A percentile compares a stretch with the other conserved stretches of the same genome.
Conservation (phyloP, 108 stramenopile species). For the Aurantiochytrium sp. region DNA sequence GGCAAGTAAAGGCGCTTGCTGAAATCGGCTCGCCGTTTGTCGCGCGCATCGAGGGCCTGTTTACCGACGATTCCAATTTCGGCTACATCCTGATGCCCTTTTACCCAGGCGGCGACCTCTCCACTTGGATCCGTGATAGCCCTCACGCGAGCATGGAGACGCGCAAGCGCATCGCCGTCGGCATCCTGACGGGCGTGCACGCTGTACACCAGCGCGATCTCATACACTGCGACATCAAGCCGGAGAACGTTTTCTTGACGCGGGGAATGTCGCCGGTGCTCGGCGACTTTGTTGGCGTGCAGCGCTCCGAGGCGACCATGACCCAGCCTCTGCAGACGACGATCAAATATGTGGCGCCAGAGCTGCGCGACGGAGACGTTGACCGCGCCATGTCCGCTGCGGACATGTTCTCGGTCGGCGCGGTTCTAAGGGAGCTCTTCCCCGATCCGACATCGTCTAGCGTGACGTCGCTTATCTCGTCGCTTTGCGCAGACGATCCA, state of each 20-base stretch:
- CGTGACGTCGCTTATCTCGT: too few relatives aligned
- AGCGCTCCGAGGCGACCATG: not conserved
- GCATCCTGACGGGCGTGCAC: slow-evolving; percentile 54
- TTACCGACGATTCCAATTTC: not conserved
- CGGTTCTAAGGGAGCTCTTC: not conserved
- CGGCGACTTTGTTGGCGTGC: not conserved
- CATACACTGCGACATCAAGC: slow-evolving; percentile 41
- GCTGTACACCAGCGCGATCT: slow-evolving; percentile 40
- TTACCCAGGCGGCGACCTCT: not conserved
- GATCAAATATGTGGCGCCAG: not conserved
- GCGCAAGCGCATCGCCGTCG: slow-evolving; percentile 44
- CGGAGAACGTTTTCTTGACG: slow-evolving; percentile 34
- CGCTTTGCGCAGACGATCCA: too few relatives aligned
- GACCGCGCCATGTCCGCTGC: not conserved
- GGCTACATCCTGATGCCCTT: not conserved
- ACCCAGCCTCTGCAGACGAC: not conserved
- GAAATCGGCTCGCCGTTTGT: not conserved
- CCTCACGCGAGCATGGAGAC: not conserved
- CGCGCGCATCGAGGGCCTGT: not conserved
- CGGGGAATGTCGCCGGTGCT: not conserved
- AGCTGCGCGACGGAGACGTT: not conserved
- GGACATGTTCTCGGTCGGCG: not conserved
- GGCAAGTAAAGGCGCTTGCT: not conserved
- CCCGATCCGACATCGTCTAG: not conserved
- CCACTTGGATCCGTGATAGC: not conserved